Conservation (phyloP, 2,329 filamentous ascomycete species). For the Trematosphaeria pertusa region DNA sequence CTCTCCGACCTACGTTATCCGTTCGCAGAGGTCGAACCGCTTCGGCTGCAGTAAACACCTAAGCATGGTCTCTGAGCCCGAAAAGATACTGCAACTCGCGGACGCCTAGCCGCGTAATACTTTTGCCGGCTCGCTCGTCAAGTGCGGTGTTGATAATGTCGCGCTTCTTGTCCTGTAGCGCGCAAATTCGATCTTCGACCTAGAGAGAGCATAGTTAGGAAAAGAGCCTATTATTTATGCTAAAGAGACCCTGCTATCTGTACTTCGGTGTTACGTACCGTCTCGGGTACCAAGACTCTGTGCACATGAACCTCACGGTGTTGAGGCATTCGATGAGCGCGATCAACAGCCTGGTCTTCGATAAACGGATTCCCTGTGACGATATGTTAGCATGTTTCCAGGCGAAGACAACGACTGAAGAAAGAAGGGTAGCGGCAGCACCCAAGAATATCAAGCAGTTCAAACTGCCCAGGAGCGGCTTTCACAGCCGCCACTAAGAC, state of each 20-base stretch:
- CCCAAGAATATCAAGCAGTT: too few species aligned
- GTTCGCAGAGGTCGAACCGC: too few species aligned
- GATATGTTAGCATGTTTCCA: neutral
- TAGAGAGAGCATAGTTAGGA: too few species aligned
- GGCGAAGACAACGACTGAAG: too few species aligned
- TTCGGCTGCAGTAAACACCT: too few species aligned
- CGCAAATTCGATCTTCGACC: constrained; percentile 87
- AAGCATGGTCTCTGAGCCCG: constrained; percentile 47
- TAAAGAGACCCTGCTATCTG: too few species aligned
- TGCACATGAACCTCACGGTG: constrained; percentile 76
- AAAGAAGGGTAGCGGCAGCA: too few species aligned
- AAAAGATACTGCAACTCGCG: constrained; percentile 77
- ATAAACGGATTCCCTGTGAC: constrained; percentile 81
- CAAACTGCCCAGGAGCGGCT: too few species aligned
- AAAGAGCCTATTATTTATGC: too few species aligned
- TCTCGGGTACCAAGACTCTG: constrained; percentile 75
- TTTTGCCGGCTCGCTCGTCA: constrained; percentile 74
- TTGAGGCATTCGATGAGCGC: constrained; percentile 88
- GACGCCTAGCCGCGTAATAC: constrained; percentile 69
- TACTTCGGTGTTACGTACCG: too few species aligned
- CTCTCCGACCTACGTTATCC: too few species aligned
- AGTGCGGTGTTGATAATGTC: constrained; percentile 79
- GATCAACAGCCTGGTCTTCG: constrained; percentile 90
- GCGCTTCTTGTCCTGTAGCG: constrained; percentile 79
- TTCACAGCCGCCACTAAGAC: too few species aligned